These are phyloP conservation scores for Sphenostylis stenocarpa DNA, from an alignment of 306 rosid genomes.

Conservation along the genomic window DNA sequence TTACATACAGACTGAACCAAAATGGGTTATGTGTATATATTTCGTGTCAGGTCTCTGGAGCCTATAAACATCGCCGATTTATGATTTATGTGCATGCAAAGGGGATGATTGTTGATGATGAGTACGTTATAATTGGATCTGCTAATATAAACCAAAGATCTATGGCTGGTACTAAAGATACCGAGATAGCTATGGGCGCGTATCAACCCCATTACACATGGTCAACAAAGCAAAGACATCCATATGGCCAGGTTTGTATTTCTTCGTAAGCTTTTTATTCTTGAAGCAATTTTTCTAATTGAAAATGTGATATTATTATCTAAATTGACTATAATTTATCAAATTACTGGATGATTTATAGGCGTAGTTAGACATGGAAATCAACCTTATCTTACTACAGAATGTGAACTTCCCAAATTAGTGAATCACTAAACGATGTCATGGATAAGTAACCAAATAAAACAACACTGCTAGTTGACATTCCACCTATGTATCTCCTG, in stretches of 20 bases:
- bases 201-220: constrained; percentile 90
- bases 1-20: constrained; percentile 13
- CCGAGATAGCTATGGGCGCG: constrained; percentile 98
- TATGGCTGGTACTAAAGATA: constrained; percentile 93
- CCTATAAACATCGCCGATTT: constrained; percentile 55
- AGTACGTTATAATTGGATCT: constrained; percentile 85
- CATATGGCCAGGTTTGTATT: constrained; percentile 80
- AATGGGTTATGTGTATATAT: constrained; percentile 20
- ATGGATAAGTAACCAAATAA: constrained; percentile 8
- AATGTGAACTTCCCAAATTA: constrained; percentile 9
- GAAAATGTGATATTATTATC: background rate
- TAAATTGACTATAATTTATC: background rate
- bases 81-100: constrained; percentile 98
- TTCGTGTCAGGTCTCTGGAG: constrained; percentile 48
- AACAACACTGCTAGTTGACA: constrained; percentile 9
- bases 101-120: constrained; percentile 93
- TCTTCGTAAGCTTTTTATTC: constrained; percentile 10
- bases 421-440: constrained; percentile 19
- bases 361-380: constrained; percentile 9
- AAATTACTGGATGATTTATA: constrained; percentile 1
- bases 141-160: constrained; percentile 98
- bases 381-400: constrained; percentile 2
- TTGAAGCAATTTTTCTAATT: background rate
- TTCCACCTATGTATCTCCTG: constrained; percentile 12
- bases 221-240: constrained; percentile 59